Base-by-base conservation (phyloP, 2,329 filamentous ascomycete genomes). In the Botrytis pseudocinerea region DNA sequence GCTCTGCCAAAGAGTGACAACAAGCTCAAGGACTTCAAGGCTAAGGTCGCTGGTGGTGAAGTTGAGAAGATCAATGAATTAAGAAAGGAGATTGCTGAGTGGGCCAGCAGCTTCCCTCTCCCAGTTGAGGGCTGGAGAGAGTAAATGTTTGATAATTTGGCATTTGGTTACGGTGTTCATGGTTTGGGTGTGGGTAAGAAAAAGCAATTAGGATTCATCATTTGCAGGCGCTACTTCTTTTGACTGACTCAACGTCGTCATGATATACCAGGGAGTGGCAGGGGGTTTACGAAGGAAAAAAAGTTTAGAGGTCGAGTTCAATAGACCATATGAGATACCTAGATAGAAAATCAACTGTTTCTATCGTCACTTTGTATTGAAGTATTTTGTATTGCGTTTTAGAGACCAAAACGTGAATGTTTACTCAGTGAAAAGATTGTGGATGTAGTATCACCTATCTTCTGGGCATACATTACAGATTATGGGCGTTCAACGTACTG, bases 1-100 rank as follows among this genome's bases (percentile, higher is more conserved):
- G 86, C 88, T 76, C 89, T 98, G 38, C 95, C 96, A 83, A 98
- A 98, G 90, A 93, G 96, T 84, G 94, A 93, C 81, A 99, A 98
- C 91, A 98, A 97, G 91, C 93, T 97, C 84, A 98, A 98, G 91
- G 96, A 99, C 88, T 98, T 99, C 92, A 97, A 95, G 89, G 91
- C 90, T 82, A 95, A 94, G 89, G 93, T 97, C 75, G 89, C 92
- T 73, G 85, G 87, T 78, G 95, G 94, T 76, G 89, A 92, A 81
- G 87, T 97, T 66, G 84, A 89, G 75, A 93, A 95, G 87, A 95
- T 99, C 85, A 91, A 92, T 82, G 89, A 88, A 78, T 88, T 97
- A 82, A 93, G 91, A 87, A 92, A 94, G 86, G 95, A 98, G 88
- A 94, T 99, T 82, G 87, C 93, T 64, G 85, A 85, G 66, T 99